Evolutionary conservation across 2,329 filamentous ascomycete species (phyloP).

Genomic region (Pseudocercospora fijiensis): DNA sequence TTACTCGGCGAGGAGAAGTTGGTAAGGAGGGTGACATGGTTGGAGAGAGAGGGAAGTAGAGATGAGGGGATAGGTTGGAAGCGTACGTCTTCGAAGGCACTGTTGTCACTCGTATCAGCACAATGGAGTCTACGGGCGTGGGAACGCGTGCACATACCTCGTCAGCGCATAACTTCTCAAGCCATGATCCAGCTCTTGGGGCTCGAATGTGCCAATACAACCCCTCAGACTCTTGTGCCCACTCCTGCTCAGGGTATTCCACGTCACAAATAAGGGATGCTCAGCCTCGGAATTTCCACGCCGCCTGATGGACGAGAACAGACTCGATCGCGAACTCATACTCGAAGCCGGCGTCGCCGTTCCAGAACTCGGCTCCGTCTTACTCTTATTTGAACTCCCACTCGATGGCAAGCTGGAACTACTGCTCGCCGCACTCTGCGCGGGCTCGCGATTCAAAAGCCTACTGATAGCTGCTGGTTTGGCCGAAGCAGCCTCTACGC

Average conservation of each 20-base stretch:
- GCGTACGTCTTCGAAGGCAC: slow-evolving; percentile 63
- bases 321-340: slow-evolving; percentile 50
- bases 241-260: slow-evolving; percentile 70
- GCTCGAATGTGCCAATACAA: slow-evolving; percentile 93
- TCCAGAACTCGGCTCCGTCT: slow-evolving; percentile 19
- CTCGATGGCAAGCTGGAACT: slow-evolving; percentile 33
- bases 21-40: slow-evolving; percentile 67
- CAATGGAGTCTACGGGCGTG: neutral
- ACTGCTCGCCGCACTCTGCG: slow-evolving; percentile 28
- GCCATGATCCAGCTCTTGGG: slow-evolving; percentile 69
- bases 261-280: slow-evolving; percentile 87
- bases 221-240: slow-evolving; percentile 73
- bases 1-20: slow-evolving; percentile 62
- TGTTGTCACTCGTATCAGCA: slow-evolving; percentile 30
- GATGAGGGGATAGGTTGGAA: slow-evolving; percentile 65
- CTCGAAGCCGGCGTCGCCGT: slow-evolving; percentile 39
- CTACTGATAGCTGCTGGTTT: slow-evolving; percentile 48
- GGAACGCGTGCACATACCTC: slow-evolving; percentile 51
- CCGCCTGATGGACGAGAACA: slow-evolving; percentile 39
- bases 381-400: slow-evolving; percentile 19
- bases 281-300: slow-evolving; percentile 29
- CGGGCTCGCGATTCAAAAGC: slow-evolving; percentile 36
- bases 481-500: slow-evolving; percentile 27
- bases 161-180: slow-evolving; percentile 79
- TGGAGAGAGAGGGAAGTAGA: slow-evolving; percentile 67